Base-by-base conservation (phyloP, 163 green algal species). In the Chloromonas sp. region DNA sequence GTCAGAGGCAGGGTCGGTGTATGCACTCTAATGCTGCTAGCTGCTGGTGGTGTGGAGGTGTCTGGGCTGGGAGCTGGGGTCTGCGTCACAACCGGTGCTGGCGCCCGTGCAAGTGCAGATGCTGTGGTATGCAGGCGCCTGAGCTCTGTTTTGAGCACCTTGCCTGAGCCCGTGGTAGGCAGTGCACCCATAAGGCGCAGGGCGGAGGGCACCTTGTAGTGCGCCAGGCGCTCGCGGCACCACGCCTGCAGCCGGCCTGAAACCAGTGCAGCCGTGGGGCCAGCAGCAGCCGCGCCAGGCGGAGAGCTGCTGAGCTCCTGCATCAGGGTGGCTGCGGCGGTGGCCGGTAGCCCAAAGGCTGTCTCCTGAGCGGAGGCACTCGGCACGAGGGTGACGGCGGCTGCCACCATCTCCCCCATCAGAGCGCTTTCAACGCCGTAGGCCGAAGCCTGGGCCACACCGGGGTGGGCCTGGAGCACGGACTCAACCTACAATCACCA, bases 101-200 rank as follows among this genome's bases (percentile, higher is more conserved):
- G 36, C 36, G 36, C 36, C 36, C 36, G 36, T 36, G 36, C 36
- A 36, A 36, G 36, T 36, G 66, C 66, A 11, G 66, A 74, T 11
- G 66, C 66, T 5, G 77, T 11, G n/a, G 61, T 78, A 85, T 93
- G 89, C 60, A 86, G 85, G 57, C 86, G 59, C 2, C 92, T 84
- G 0, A 98, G 90, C 87, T 92, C 87, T 0, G 91, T 94, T 83
- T 98, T 98, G 15, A 97, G 85, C 2, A 98, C 92, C 86, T 98
- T 98, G 36, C 95, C 95, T 60, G 92, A 96, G 0, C 94, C 94
- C 11, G 93, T 98, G 2, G 87, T 93, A 14, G 95, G 95, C 89
- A 98, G 91, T 3, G 82, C 78, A 0, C 93, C 87, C n/a, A 98
- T 61, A n/a, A 98, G 60, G 78, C 14, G 5, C 5, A 79, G 2